These are phyloP conservation scores for Phaeosphaeriaceae sp. DNA, from an alignment of 2,329 filamentous ascomycete genomes.

Conservation along the genomic window DNA sequence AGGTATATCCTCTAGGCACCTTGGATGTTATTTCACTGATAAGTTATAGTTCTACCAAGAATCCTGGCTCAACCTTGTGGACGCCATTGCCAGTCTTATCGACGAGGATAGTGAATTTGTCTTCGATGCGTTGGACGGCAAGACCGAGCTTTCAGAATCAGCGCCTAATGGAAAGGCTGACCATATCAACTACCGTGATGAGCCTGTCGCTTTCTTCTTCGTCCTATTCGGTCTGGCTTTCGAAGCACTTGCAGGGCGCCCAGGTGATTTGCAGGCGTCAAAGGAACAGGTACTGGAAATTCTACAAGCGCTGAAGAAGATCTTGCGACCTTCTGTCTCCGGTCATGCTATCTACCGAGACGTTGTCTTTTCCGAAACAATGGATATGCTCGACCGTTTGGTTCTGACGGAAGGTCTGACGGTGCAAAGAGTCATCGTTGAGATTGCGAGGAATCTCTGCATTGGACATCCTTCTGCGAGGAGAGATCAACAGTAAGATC, in stretches of 20 bases:
- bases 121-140: slow-evolving; percentile 94
- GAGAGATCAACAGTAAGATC: slow-evolving; percentile 63
- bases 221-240: slow-evolving; percentile 96
- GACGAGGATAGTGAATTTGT: slow-evolving; percentile 98
- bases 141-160: slow-evolving; percentile 54
- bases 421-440: slow-evolving; percentile 90
- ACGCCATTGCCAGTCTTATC: slow-evolving; percentile 95
- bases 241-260: slow-evolving; percentile 87
- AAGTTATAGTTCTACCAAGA: slow-evolving; percentile 82
- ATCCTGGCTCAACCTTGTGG: slow-evolving; percentile 93
- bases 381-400: slow-evolving; percentile 91
- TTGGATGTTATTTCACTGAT: slow-evolving; percentile 12
- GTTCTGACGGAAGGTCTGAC: slow-evolving; percentile 89
- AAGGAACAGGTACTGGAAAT: slow-evolving; percentile 87
- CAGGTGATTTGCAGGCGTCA: slow-evolving; percentile 71
- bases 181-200: slow-evolving; percentile 92
- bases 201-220: slow-evolving; percentile 98
- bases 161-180: slow-evolving; percentile 66
- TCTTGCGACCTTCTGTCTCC: slow-evolving; percentile 89
- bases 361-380: slow-evolving; percentile 94
- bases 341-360: slow-evolving; percentile 97
- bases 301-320: slow-evolving; percentile 89
- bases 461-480: slow-evolving; percentile 89
- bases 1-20: slow-evolving; percentile 49
- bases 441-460: slow-evolving; percentile 89